Conservation (phyloP, 768 basidiomycete genomes). For the Collybia nuda region DNA sequence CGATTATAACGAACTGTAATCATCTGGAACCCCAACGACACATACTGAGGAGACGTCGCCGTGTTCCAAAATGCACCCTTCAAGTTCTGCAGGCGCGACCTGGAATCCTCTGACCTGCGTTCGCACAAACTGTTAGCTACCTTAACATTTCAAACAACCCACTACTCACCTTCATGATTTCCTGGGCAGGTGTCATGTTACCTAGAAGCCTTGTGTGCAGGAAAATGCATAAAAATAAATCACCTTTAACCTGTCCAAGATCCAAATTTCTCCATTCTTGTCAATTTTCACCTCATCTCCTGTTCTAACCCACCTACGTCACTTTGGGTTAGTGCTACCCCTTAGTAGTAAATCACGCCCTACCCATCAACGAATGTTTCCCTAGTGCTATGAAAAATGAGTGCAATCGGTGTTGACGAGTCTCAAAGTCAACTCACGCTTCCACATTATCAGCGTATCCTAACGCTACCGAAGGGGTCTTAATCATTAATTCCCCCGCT, state of each 20-base stretch:
- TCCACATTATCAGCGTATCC: conserved; percentile 59
- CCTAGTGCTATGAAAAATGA: conserved; percentile 44
- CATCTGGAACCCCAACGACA: conserved; percentile 68
- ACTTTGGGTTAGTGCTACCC: neutral
- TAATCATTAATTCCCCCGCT: conserved; percentile 58
- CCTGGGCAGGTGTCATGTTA: conserved; percentile 19
- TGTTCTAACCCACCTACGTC: conserved; percentile 61
- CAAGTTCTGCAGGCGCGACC: conserved; percentile 73
- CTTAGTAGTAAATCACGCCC: conserved; percentile 7
- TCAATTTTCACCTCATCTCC: conserved; percentile 64
- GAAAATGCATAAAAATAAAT: neutral
- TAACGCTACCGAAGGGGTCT: conserved; percentile 52
- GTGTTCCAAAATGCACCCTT: conserved; percentile 63
- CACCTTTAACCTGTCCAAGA: conserved; percentile 66
- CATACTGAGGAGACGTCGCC: conserved; percentile 60
- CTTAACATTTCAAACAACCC: conserved; percentile 16
- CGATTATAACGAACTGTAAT: conserved; percentile 45
- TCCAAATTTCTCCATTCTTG: conserved; percentile 53
- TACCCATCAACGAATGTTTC: conserved; percentile 72
- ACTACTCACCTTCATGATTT: conserved; percentile 41
- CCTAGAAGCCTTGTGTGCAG: neutral
- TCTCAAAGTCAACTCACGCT: conserved; percentile 47
- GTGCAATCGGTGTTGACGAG: neutral
- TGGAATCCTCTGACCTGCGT: conserved; percentile 65
- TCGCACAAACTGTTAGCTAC: conserved; percentile 11